Conservation (phyloP, 768 basidiomycete genomes). For the Cystofilobasidium bisporidii region DNA sequence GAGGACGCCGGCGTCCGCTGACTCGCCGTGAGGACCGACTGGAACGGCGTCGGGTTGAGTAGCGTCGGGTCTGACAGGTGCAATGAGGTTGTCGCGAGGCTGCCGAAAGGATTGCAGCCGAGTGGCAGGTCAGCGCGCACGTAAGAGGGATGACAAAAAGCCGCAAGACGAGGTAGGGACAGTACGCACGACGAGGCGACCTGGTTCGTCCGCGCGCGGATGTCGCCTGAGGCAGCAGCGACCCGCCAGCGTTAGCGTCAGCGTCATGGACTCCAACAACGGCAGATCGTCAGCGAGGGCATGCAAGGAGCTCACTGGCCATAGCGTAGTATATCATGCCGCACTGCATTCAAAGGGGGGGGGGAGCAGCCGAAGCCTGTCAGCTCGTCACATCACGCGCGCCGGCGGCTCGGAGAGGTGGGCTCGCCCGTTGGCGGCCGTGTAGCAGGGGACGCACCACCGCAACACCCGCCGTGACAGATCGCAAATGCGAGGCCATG, state of each 20-base stretch:
- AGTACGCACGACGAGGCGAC: not conserved
- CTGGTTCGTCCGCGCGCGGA: slow-evolving; percentile 1
- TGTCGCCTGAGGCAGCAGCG: not conserved
- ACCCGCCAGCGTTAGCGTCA: not conserved
- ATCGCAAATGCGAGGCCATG: not conserved
- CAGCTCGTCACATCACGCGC: no score
- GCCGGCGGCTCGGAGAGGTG: no score
- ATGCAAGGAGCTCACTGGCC: not conserved
- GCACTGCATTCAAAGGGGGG: not conserved
- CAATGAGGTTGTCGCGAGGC: slow-evolving; percentile 2
- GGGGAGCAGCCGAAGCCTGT: not conserved
- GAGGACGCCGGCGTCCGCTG: not conserved
- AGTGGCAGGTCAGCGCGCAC: not conserved
- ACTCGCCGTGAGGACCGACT: not conserved
- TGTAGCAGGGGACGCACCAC: not conserved
- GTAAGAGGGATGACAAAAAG: not conserved
- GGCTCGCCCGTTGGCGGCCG: not conserved
- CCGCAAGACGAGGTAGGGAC: not conserved
- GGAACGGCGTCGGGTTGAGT: not conserved
- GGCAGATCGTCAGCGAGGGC: no score
- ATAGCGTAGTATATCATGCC: slow-evolving; percentile 16
- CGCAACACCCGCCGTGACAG: not conserved
- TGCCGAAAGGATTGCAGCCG: not conserved
- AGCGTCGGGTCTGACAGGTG: not conserved
- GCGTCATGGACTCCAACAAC: no score